Evolutionary conservation across 2,329 filamentous ascomycete species (phyloP).

Genomic region (Fusarium sp.): DNA sequence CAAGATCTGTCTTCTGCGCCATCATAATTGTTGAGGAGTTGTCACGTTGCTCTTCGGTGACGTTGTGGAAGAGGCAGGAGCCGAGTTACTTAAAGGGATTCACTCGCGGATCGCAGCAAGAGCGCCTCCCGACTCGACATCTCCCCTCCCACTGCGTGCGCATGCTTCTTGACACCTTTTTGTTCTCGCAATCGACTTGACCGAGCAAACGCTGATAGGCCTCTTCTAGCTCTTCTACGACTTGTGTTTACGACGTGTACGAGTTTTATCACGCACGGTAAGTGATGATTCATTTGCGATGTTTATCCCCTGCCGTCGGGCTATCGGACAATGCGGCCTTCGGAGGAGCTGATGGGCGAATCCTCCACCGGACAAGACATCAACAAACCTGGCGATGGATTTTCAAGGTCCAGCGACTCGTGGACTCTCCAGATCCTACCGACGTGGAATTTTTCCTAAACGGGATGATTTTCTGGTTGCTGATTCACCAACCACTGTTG

Average conservation of each 20-base stretch:
- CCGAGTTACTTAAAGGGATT: constrained; percentile 9
- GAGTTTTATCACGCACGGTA: constrained; percentile 44
- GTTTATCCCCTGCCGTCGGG: not conserved
- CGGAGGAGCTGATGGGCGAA: not conserved
- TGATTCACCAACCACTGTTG: constrained; percentile 21
- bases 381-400: not conserved
- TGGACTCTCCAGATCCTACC: not conserved
- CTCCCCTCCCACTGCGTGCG: not conserved
- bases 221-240: constrained; percentile 41
- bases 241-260: constrained; percentile 45
- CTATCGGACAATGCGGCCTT: not conserved
- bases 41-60: not conserved
- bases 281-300: constrained; percentile 10
- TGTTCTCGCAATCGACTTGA: not conserved
- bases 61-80: constrained; percentile 13
- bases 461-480: not conserved
- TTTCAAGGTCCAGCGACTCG: not conserved
- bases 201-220: constrained; percentile 26
- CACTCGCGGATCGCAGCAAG: constrained; percentile 2
- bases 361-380: not conserved
- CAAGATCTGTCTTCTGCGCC: not conserved
- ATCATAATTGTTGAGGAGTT: not conserved
- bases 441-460: not conserved
- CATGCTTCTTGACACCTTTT: not conserved
- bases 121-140: not conserved